Percentiles rank a stretch among this genome's conserved stretches.
Conservation (phyloP, 1,284 basidiomycete genomes). For the Papiliotrema nemorosa region DNA sequence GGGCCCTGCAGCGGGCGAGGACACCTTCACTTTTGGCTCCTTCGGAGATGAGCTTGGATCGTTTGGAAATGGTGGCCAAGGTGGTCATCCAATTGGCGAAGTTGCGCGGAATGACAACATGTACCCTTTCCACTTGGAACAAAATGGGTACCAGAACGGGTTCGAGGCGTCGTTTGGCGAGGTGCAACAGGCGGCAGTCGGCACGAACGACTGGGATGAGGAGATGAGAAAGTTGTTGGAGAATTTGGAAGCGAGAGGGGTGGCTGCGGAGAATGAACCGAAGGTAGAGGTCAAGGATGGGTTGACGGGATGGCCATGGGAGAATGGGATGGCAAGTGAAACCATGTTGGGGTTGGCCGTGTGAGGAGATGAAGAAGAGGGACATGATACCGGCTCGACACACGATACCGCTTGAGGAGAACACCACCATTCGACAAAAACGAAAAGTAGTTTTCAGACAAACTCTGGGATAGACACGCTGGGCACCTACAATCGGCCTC, state of each 20-base stretch:
- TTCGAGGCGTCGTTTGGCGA: constrained; percentile 4
- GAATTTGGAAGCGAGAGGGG: constrained; percentile 17
- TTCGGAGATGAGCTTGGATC: constrained; percentile 16
- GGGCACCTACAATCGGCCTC: too few relatives aligned
- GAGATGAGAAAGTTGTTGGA: constrained; percentile 30
- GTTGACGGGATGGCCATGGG: constrained; percentile 12
- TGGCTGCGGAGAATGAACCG: not conserved
- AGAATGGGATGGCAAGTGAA: constrained; percentile 1
- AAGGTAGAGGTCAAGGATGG: constrained; percentile 7
- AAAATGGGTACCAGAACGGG: not conserved
- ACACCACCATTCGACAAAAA: too few relatives aligned
- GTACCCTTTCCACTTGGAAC: not conserved
- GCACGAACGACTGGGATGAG: constrained; percentile 34
- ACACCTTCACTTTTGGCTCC: constrained; percentile 24
- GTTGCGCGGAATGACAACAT: constrained; percentile 32
- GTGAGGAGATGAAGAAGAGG: not conserved
- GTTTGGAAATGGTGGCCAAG: constrained; percentile 34
- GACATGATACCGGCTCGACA: too few relatives aligned
- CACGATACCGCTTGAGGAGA: too few relatives aligned
- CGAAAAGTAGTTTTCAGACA: too few relatives aligned
- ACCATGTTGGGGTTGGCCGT: not conserved
- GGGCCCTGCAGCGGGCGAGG: constrained; percentile 50
- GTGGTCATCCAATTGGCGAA: constrained; percentile 40
- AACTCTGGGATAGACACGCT: too few relatives aligned
- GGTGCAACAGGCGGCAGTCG: constrained; percentile 6